Percentiles rank a stretch among this genome's conserved stretches.
Conservation (phyloP, 805 yeast genomes). For the Teunomyces lycoperdinae region DNA sequence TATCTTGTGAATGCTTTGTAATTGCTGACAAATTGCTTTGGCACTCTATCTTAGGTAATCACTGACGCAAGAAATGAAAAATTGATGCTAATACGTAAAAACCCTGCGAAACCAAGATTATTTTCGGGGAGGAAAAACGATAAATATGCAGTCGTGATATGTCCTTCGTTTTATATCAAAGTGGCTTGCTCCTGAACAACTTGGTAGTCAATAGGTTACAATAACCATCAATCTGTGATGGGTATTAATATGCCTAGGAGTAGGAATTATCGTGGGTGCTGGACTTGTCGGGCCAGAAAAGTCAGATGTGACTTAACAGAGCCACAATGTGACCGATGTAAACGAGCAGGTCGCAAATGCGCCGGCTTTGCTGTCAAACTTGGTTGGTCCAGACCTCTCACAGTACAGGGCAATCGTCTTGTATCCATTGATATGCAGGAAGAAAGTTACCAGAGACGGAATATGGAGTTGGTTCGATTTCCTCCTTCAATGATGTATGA, state of each 20-base stretch:
- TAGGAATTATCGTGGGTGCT: slow-evolving; percentile 50
- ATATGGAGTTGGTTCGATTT: slow-evolving; percentile 42
- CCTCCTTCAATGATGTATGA: slow-evolving; percentile 32
- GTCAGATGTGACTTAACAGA: slow-evolving; percentile 50
- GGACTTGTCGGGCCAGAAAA: slow-evolving; percentile 53
- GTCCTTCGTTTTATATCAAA: too few relatives aligned
- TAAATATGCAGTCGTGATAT: not conserved
- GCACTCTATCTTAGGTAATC: not conserved
- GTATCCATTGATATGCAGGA: slow-evolving; percentile 16
- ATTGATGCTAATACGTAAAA: too few relatives aligned
- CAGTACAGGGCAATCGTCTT: slow-evolving; percentile 20
- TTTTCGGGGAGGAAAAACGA: not conserved
- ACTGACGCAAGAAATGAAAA: not conserved
- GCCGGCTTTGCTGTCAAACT: slow-evolving; percentile 49
- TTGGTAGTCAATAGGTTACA: not conserved
- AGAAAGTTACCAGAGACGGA: slow-evolving; percentile 41
- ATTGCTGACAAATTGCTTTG: not conserved
- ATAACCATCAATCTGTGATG: not conserved
- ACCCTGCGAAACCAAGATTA: too few relatives aligned
- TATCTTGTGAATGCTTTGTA: not conserved
- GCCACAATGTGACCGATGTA: slow-evolving; percentile 48
- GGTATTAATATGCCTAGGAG: slow-evolving; percentile 19
- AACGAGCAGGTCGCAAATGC: slow-evolving; percentile 43
- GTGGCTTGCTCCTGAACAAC: too few relatives aligned
- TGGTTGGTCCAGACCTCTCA: slow-evolving; percentile 44